A percentile compares a stretch with the other conserved stretches of the same genome.
Conservation (phyloP, 192 early-diverging fungal species). For the Kickxella alabastrina region DNA sequence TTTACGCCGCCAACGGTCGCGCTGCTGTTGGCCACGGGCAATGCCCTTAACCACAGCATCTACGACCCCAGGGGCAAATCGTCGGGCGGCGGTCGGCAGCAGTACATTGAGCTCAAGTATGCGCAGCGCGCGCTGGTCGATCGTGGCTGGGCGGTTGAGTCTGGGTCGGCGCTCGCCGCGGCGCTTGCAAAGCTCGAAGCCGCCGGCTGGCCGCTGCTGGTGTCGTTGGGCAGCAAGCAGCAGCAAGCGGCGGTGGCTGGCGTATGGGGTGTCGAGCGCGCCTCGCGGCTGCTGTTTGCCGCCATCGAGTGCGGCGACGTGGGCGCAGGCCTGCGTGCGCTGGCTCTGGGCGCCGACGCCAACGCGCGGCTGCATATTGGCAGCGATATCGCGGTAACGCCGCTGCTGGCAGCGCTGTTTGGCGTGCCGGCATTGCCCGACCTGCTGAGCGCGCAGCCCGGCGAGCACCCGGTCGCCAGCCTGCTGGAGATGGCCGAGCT, state of each 20-base stretch:
- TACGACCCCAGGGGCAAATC: background rate
- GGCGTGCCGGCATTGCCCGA: conserved; percentile 1
- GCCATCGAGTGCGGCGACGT: conserved; percentile 49
- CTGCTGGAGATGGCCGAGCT: conserved; percentile 43
- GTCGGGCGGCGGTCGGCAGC: conserved; percentile 46
- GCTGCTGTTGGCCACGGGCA: conserved; percentile 34
- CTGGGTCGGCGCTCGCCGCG: background rate
- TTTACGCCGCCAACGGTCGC: conserved; percentile 42
- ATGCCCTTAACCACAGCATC: conserved; percentile 22
- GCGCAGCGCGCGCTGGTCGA: conserved; percentile 49
- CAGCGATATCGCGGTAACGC: background rate
- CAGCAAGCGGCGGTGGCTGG: background rate
- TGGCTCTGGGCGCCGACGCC: conserved; percentile 73
- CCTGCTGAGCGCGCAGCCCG: background rate
- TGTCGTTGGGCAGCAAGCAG: background rate
- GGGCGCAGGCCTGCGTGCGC: conserved; percentile 51
- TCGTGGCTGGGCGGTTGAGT: conserved; percentile 20
- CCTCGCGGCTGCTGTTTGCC: conserved; percentile 34
- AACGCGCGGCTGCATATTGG: conserved; percentile 23
- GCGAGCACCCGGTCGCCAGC: background rate
- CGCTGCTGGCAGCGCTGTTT: conserved; percentile 33
- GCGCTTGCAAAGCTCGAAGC: conserved; percentile 35
- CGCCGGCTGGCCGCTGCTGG: conserved; percentile 16
- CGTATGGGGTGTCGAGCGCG: conserved; percentile 5
- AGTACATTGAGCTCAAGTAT: conserved; percentile 71